Evolutionary conservation across 176 grass and related monocot genomes (phyloP).

Genomic region (Triticum dicoccoides): DNA sequence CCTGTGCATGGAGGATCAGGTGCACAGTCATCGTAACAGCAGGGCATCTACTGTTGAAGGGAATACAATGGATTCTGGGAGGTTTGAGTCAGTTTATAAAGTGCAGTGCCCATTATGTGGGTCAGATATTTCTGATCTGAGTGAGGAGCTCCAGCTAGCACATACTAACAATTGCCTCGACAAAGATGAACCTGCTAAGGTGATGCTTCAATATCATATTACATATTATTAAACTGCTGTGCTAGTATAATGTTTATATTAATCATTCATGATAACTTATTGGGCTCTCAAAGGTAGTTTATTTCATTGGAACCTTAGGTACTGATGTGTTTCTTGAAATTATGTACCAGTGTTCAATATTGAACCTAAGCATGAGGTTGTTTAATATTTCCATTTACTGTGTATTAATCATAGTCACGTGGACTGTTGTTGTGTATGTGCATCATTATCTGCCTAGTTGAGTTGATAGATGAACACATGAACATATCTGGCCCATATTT

Average conservation of each 20-base stretch:
- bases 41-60: neutral
- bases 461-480: neutral
- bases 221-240: constrained; percentile 10
- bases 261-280: constrained; percentile 1
- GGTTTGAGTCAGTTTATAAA: constrained; percentile 17
- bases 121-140: constrained; percentile 67
- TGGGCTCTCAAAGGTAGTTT: constrained; percentile 6
- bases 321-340: neutral
- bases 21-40: constrained; percentile 24
- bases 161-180: constrained; percentile 90
- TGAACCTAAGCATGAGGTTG: neutral
- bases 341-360: neutral
- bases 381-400: neutral
- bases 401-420: neutral
- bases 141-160: constrained; percentile 43
- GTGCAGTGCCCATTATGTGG: constrained; percentile 83
- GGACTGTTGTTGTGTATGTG: neutral
- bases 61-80: constrained; percentile 6
- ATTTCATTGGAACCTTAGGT: neutral
- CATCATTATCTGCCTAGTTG: neutral
- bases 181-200: constrained; percentile 47
- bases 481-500: neutral
- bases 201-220: constrained; percentile 33
- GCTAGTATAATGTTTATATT: neutral
- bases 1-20: constrained; percentile 53